Base-by-base conservation (phyloP, 176 grass and related monocot genomes). In the Phyllostachys edulis region DNA sequence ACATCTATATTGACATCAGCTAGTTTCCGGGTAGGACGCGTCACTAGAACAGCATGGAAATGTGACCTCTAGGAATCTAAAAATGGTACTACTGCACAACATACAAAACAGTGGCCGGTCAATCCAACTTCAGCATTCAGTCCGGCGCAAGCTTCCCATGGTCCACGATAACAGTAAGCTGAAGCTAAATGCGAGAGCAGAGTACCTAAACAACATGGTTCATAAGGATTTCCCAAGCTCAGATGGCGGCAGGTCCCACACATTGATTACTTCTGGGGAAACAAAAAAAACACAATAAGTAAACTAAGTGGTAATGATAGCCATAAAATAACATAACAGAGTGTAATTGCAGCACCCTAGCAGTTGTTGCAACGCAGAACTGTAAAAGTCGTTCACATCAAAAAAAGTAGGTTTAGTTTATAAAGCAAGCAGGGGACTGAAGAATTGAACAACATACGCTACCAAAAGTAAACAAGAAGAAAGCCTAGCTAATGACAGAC, bases 241-340 rank as follows among this genome's bases (percentile, higher is more conserved):
- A 8, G 47, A 68, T 15, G 62, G 83, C 32, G 63, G 70, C 76
- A 84, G 63, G 67, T 87, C 75, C 80, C 85, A 87, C 62, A 15
- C 18, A 7, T 76, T 75, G 50, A 71, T 81, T 45, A 56, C 76
- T 46, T 85, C 81, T 91, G 89, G 7, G 13, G 1, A 69, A 83
- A 13, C 20, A 20, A 41, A n/a, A 24, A 41, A 29, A 39, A 44
- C 21, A 50, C 1, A 3, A 36, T 4, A 3, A 45, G 50, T 62
- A n/a, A 40, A 62, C 40, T 15, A 9, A 56, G 18, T 47, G 47
- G 47, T 57, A 12, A 81, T 66, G 18, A 54, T 67, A 57, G 59
- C 14, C 37, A 73, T 29, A 21, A n/a, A 1, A 82, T 17, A 62
- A 5, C 1, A 82, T 17, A 62, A 5, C 1, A 62, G 8, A 74